Evolutionary conservation across 2,329 filamentous ascomycete genomes (phyloP).

Genomic region (Pseudogymnoascus sp.): DNA sequence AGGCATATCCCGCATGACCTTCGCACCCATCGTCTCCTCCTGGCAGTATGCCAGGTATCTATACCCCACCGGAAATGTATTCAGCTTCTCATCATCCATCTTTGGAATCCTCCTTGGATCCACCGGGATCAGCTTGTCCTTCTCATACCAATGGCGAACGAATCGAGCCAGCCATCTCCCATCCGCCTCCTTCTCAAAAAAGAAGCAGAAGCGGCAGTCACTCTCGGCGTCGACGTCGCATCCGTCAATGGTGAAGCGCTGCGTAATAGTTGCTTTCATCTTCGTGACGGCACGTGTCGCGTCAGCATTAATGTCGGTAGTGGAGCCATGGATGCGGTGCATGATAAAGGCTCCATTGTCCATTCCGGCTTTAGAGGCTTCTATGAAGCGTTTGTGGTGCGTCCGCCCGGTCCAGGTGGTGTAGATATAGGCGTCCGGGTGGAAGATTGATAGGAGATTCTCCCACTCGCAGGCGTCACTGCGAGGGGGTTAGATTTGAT

Average conservation of each 20-base stretch:
- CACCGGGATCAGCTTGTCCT: constrained; percentile 43
- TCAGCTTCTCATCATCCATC: no score
- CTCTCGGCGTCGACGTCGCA: constrained; percentile 39
- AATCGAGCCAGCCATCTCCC: constrained; percentile 36
- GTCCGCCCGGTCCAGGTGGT: constrained; percentile 44
- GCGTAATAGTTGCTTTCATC: constrained; percentile 45
- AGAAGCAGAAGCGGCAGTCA: constrained; percentile 41
- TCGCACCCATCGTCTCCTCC: no score
- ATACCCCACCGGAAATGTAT: no score
- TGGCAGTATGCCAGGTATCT: no score
- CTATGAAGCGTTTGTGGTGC: constrained; percentile 34
- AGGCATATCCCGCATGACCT: no score
- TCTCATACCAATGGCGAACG: constrained; percentile 45
- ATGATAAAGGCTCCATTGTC: constrained; percentile 38
- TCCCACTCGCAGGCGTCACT: no score
- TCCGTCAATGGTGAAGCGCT: constrained; percentile 37
- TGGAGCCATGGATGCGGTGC: constrained; percentile 37
- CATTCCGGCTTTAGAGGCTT: constrained; percentile 34
- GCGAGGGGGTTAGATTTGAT: no score
- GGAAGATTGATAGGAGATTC: no score
- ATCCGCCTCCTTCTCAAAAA: constrained; percentile 33
- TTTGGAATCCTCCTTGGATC: constrained; percentile 28
- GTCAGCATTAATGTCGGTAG: constrained; percentile 36
- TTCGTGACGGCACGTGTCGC: constrained; percentile 39
- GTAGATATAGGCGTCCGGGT: constrained; percentile 34